These are phyloP conservation scores for Geotrichum phurueaensis DNA, from an alignment of 1,139 yeast species.

Conservation along the genomic window DNA sequence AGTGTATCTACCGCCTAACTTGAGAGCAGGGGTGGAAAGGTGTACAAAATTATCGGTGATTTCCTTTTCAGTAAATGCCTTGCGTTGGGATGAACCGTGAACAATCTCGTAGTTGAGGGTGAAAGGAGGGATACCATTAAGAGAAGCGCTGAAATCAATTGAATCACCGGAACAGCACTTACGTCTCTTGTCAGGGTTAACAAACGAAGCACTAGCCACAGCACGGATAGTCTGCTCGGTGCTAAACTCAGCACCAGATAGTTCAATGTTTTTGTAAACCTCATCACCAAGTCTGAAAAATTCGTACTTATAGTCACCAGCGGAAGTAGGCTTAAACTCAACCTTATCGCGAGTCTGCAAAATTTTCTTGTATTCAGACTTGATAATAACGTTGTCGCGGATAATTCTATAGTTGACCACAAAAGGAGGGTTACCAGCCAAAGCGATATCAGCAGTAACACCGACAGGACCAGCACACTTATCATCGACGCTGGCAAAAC, in stretches of 20 bases:
- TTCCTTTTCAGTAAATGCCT: slow-evolving; percentile 41
- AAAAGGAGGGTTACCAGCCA: slow-evolving; percentile 80
- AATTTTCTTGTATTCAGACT: slow-evolving; percentile 19
- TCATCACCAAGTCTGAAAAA: slow-evolving; percentile 45
- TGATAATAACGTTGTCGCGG: slow-evolving; percentile 28
- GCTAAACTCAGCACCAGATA: slow-evolving; percentile 14
- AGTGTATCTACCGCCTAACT: slow-evolving; percentile 64
- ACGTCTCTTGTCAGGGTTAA: slow-evolving; percentile 23
- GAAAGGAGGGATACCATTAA: slow-evolving; percentile 79
- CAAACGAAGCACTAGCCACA: slow-evolving; percentile 38
- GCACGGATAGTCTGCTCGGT: slow-evolving; percentile 35
- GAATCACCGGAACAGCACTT: slow-evolving; percentile 45
- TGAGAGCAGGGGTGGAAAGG: slow-evolving; percentile 50
- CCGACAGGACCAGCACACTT: slow-evolving; percentile 93
- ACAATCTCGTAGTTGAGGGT: slow-evolving; percentile 62
- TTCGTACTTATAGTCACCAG: slow-evolving; percentile 73
- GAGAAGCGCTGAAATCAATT: slow-evolving; percentile 47
- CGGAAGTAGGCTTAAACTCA: slow-evolving; percentile 68
- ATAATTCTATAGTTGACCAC: slow-evolving; percentile 55
- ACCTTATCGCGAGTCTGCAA: slow-evolving; percentile 46
- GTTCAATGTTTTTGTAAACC: slow-evolving; percentile 33
- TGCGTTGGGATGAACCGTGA: slow-evolving; percentile 44
- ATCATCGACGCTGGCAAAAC: slow-evolving; percentile 56
- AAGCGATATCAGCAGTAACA: slow-evolving; percentile 57
- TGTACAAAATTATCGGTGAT: slow-evolving; percentile 39